Evolutionary conservation across 306 rosid genomes (phyloP).

Genomic region (Quillaja saponaria): DNA sequence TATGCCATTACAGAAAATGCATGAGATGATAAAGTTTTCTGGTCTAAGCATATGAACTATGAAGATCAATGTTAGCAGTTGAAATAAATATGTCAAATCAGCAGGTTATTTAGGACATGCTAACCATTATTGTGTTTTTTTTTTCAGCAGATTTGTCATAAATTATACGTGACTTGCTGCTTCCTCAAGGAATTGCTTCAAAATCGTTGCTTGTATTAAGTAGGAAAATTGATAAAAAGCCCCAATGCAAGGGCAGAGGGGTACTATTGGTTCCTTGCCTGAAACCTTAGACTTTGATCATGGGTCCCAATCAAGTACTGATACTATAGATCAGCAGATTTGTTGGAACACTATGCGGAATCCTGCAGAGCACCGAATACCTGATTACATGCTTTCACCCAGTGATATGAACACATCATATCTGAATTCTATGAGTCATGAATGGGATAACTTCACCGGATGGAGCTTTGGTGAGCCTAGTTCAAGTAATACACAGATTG

Average conservation of each 20-base stretch:
- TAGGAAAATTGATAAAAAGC: conserved; percentile 34
- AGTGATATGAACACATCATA: conserved; percentile 58
- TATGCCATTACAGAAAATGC: neutral
- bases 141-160: conserved; percentile 44
- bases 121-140: conserved; percentile 32
- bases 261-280: conserved; percentile 74
- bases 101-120: conserved; percentile 11
- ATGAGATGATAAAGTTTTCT: neutral
- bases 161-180: conserved; percentile 24
- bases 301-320: conserved; percentile 34
- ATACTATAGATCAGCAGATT: conserved; percentile 61
- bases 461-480: conserved; percentile 92
- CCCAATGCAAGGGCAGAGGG: conserved; percentile 96
- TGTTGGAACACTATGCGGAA: conserved; percentile 65
- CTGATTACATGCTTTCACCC: conserved; percentile 56
- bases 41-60: neutral
- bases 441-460: conserved; percentile 60
- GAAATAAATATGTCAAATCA: neutral
- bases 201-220: conserved; percentile 27
- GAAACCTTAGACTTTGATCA: conserved; percentile 83
- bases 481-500: conserved; percentile 60
- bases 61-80: conserved; percentile 7
- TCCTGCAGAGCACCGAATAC: conserved; percentile 60
- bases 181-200: conserved; percentile 32
- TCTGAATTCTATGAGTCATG: conserved; percentile 55